phyloP scores from a whole-genome alignment of 2,329 filamentous ascomycete species.

The Graphium sp. region DNA sequence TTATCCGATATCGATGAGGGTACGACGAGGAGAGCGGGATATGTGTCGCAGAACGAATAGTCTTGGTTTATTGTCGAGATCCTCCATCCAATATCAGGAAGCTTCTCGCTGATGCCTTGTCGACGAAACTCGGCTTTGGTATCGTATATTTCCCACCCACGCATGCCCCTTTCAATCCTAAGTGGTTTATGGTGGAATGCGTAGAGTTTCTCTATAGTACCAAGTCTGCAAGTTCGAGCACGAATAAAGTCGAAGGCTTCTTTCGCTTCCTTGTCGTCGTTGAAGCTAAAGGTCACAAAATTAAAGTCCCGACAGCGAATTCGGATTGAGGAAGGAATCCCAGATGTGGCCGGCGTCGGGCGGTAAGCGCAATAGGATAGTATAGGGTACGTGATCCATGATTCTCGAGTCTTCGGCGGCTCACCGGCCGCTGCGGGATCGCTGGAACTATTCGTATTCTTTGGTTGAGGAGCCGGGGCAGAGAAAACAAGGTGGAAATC shows the following conservation, averaged over 20 bases:
- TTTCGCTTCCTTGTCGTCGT: constrained; percentile 54
- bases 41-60: constrained; percentile 84
- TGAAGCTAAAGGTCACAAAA: constrained; percentile 82
- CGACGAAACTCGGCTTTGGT: constrained; percentile 70
- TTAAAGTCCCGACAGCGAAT: constrained; percentile 86
- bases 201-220: constrained; percentile 74
- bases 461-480: constrained; percentile 18
- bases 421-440: constrained; percentile 7
- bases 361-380: constrained; percentile 67
- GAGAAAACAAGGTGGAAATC: constrained; percentile 44
- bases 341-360: constrained; percentile 51
- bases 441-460: constrained; percentile 6
- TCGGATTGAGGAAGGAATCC: constrained; percentile 65
- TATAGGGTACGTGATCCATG: constrained; percentile 92
- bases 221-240: constrained; percentile 62
- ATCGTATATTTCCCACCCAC: constrained; percentile 78
- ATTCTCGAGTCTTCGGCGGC: constrained; percentile 35
- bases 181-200: constrained; percentile 75
- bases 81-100: constrained; percentile 67
- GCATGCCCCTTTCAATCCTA: constrained; percentile 53
- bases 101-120: constrained; percentile 73
- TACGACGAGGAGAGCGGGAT: constrained; percentile 71
- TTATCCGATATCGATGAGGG: constrained; percentile 91
- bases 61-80: constrained; percentile 80
- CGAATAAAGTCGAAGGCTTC: constrained; percentile 83